phyloP scores from a whole-genome alignment of 352 stramenopile genomes.

The Globisporangium lucens region DNA sequence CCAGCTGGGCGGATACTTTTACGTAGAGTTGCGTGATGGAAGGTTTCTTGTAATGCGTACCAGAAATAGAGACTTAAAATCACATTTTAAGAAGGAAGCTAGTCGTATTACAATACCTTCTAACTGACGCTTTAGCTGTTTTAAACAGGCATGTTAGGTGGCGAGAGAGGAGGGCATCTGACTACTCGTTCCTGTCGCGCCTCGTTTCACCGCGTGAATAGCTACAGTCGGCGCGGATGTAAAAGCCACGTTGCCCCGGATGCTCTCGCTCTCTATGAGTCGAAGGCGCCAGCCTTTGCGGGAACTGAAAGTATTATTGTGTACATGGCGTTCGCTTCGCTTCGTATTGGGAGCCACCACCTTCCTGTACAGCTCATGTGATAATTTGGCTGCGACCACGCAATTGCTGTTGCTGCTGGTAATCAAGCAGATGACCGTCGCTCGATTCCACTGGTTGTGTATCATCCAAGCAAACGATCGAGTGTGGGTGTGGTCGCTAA shows the following conservation, averaged over 20 bases:
- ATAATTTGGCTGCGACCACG: not conserved
- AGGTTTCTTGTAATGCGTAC: conserved; percentile 3
- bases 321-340: not conserved
- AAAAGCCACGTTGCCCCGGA: conserved; percentile 6
- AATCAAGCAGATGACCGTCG: not conserved
- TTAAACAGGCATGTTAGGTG: not conserved
- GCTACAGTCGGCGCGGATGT: conserved; percentile 4
- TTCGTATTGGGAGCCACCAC: not conserved
- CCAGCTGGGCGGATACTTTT: conserved; percentile 9
- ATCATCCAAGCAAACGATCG: not conserved
- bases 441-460: not conserved
- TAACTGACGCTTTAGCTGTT: not conserved
- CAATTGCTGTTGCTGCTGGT: not conserved
- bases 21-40: not conserved
- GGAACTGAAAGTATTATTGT: not conserved
- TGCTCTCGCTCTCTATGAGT: not conserved
- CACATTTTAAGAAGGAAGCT: no score
- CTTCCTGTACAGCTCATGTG: not conserved
- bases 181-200: conserved; percentile 3
- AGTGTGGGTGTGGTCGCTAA: not conserved
- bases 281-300: not conserved
- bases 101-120: not conserved
- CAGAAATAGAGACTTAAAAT: not conserved
- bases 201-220: conserved; percentile 2
- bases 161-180: not conserved